These are phyloP conservation scores for Paraphoma chrysanthemicola DNA, from an alignment of 2,329 filamentous ascomycete species.

Conservation along the genomic window DNA sequence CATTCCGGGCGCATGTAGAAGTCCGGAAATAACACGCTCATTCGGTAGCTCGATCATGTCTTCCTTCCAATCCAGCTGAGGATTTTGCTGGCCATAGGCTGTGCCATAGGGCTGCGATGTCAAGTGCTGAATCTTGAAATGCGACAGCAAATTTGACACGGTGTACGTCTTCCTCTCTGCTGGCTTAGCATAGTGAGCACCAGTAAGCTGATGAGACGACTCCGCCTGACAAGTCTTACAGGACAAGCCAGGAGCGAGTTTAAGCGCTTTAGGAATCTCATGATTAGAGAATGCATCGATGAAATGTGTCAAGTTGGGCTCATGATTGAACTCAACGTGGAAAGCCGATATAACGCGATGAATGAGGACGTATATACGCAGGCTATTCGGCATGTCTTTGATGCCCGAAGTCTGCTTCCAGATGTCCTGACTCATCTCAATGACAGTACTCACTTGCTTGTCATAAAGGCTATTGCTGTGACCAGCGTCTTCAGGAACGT, in stretches of 20 bases:
- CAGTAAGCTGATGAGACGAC: slow-evolving; percentile 33
- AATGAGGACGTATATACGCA: slow-evolving; percentile 70
- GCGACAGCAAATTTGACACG: slow-evolving; percentile 63
- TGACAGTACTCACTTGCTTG: slow-evolving; percentile 50
- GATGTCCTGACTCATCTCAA: slow-evolving; percentile 63
- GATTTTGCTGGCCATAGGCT: slow-evolving; percentile 28
- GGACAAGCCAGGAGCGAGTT: slow-evolving; percentile 52
- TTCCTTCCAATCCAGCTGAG: slow-evolving; percentile 61
- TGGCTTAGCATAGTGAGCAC: slow-evolving; percentile 44
- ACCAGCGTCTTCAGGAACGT: slow-evolving; percentile 27
- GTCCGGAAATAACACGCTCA: slow-evolving; percentile 54
- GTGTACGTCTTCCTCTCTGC: slow-evolving; percentile 50
- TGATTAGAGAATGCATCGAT: slow-evolving; percentile 53
- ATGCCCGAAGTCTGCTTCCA: slow-evolving; percentile 69
- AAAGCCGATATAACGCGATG: slow-evolving; percentile 68
- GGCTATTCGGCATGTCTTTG: slow-evolving; percentile 66
- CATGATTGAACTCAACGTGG: slow-evolving; percentile 62
- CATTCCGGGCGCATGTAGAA: slow-evolving; percentile 63
- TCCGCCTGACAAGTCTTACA: slow-evolving; percentile 51
- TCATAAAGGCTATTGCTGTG: slow-evolving; percentile 45
- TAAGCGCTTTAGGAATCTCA: slow-evolving; percentile 51
- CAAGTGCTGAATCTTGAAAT: slow-evolving; percentile 66
- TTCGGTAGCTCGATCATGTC: slow-evolving; percentile 69
- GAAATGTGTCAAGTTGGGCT: slow-evolving; percentile 65
- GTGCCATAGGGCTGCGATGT: slow-evolving; percentile 24